A percentile compares a stretch with the other conserved stretches of the same genome.
phyloP scores from a whole-genome alignment of 257 asterid genomes.

The Forsythia viridissima region DNA sequence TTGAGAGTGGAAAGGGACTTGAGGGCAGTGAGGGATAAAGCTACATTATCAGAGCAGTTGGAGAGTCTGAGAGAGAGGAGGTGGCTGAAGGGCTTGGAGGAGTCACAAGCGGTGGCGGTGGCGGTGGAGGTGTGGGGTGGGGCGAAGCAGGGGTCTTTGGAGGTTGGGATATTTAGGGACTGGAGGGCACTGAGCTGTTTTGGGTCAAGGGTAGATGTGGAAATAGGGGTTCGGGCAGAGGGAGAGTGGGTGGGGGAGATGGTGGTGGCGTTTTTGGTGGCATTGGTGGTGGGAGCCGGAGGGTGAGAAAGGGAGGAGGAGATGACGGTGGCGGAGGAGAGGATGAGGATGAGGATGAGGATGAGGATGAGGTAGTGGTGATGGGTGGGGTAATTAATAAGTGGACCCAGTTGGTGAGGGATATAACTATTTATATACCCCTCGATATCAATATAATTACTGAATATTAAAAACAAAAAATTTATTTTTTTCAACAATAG shows the following conservation, averaged over 20 bases:
- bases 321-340: not conserved
- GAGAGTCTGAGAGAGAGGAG: too few species aligned
- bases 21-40: too few species aligned
- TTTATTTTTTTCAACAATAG: not conserved
- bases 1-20: too few species aligned
- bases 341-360: not conserved
- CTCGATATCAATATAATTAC: constrained; percentile 34
- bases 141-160: constrained; percentile 60
- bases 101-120: too few species aligned
- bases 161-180: constrained; percentile 65
- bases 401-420: constrained; percentile 31
- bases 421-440: constrained; percentile 16
- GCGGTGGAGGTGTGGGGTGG: constrained; percentile 27
- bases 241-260: not conserved
- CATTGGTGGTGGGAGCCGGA: not conserved
- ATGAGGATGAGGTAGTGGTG: constrained; percentile 6
- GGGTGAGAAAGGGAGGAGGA: not conserved
- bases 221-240: constrained; percentile 68
- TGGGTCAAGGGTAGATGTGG: too few species aligned
- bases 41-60: too few species aligned
- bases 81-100: too few species aligned
- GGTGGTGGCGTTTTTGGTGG: too few species aligned
- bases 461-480: not conserved
- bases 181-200: constrained; percentile 58
- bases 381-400: constrained; percentile 11